Conservation (phyloP, 352 stramenopile genomes). For the Plasmopara viticola region DNA sequence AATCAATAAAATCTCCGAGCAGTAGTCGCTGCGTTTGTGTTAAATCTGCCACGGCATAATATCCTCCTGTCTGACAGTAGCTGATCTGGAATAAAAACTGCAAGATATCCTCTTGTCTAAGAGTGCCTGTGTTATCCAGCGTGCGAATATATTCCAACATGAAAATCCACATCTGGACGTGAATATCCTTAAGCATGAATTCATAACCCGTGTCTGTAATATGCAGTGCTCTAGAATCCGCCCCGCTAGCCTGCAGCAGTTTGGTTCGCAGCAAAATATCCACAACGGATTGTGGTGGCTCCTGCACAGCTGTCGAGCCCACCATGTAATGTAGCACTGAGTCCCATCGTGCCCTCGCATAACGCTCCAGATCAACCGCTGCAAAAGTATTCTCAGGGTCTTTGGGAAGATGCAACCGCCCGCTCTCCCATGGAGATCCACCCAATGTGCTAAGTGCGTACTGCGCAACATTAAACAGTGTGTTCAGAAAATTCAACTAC, state of each 20-base stretch:
- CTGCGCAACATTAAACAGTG: constrained; percentile 14
- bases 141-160: constrained; percentile 87
- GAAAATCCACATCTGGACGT: constrained; percentile 90
- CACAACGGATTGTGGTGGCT: constrained; percentile 56
- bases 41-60: constrained; percentile 73
- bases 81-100: constrained; percentile 88
- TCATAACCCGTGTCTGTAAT: constrained; percentile 88
- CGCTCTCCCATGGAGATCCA: constrained; percentile 67
- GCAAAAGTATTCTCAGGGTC: constrained; percentile 42
- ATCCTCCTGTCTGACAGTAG: constrained; percentile 82
- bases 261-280: constrained; percentile 69
- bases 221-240: constrained; percentile 59
- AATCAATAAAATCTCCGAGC: constrained; percentile 81
- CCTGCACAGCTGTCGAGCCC: constrained; percentile 56
- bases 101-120: constrained; percentile 82
- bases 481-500: constrained; percentile 7
- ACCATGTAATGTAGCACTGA: constrained; percentile 76
- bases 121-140: constrained; percentile 59
- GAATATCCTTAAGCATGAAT: constrained; percentile 90
- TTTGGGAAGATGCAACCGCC: constrained; percentile 34
- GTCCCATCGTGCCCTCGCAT: constrained; percentile 57
- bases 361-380: constrained; percentile 48
- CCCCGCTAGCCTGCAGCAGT: constrained; percentile 55
- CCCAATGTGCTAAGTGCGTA: constrained; percentile 62
- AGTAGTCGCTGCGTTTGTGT: constrained; percentile 71